Evolutionary conservation across 2,329 filamentous ascomycete species (phyloP), one percentile per base, ranked within the genome.

Genomic region (Thermoascus crustaceus): DNA sequence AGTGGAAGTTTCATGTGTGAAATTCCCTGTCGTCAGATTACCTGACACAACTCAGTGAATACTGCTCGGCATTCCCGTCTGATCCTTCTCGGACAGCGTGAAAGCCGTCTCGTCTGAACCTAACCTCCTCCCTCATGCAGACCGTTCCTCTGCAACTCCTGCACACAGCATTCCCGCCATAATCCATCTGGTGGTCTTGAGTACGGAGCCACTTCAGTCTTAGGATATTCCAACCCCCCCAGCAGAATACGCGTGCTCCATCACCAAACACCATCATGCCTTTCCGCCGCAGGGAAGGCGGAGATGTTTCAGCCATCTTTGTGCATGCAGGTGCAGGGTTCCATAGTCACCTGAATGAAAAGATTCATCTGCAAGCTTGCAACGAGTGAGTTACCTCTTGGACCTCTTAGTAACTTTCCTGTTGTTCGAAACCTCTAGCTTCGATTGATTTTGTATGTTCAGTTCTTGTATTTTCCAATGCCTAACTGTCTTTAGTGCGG

Each of bases 241-340:
- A 22, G 24, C 14, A 13, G n/a, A n/a, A n/a, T n/a, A n/a, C n/a
- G n/a, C n/a, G n/a, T n/a, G n/a, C n/a, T n/a, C n/a, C n/a, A n/a
- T n/a, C n/a, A n/a, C n/a, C n/a, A n/a, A n/a, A n/a, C n/a, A 17
- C 10, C 42, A 49, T 27, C 30, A 66, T 64, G 58, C 51, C 46
- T 42, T 40, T 41, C 51, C 51, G 53, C 42, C 53, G 53, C 30
- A 57, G 57, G 11, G 61, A 66, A 44, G 50, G 52, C 27, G 57
- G 60, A 18, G 67, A 74, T 45, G 64, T 78, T 7, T 78, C 78
- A 38, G 87, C 86, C 40, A 89, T 98, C 34, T 96, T 94, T 59
- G 81, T 98, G 29, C 91, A 98, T 61, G 91, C 89, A 23, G 91
- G 91, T 21, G 91, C 91, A 10, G 91, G 91, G 3, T 98, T 85